Conservation (phyloP, 257 asterid species). For the Rehmannia glutinosa region DNA sequence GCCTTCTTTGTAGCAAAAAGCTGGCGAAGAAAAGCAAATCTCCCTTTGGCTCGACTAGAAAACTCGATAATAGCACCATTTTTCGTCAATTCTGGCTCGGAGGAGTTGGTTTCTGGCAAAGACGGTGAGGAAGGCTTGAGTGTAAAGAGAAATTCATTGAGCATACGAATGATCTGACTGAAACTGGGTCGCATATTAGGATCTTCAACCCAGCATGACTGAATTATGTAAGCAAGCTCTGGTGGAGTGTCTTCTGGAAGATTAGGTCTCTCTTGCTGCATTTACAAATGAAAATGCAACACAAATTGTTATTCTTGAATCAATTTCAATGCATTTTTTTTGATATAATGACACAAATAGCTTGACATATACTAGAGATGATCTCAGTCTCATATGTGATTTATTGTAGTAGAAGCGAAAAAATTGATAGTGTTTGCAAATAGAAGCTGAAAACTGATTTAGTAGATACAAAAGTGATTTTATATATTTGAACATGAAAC, state of each 20-base stretch:
- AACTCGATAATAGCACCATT: slow-evolving; percentile 61
- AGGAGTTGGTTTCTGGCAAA: slow-evolving; percentile 31
- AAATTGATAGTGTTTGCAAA: too few relatives aligned
- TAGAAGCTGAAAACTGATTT: too few relatives aligned
- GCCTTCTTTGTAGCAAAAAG: slow-evolving; percentile 88
- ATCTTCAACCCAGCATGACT: slow-evolving; percentile 99
- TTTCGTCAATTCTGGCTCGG: slow-evolving; percentile 39
- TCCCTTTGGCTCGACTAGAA: slow-evolving; percentile 82
- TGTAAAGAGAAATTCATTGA: slow-evolving; percentile 58
- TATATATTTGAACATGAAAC: too few relatives aligned
- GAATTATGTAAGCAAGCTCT: slow-evolving; percentile 70
- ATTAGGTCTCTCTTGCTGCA: slow-evolving; percentile 94
- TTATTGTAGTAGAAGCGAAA: too few relatives aligned
- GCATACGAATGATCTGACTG: slow-evolving; percentile 85
- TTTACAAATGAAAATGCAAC: slow-evolving; percentile 1
- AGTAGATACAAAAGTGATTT: too few relatives aligned
- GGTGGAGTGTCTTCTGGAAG: slow-evolving; percentile 64
- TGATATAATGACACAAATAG: too few relatives aligned
- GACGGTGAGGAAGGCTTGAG: slow-evolving; percentile 54
- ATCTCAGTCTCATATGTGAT: too few relatives aligned
- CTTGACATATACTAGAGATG: background rate
- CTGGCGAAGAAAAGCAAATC: slow-evolving; percentile 79
- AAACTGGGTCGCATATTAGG: slow-evolving; percentile 91
- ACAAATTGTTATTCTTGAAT: background rate
- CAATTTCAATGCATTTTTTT: too few relatives aligned